Conservation (phyloP, 345 rosid species). For the Acer saccharum region DNA sequence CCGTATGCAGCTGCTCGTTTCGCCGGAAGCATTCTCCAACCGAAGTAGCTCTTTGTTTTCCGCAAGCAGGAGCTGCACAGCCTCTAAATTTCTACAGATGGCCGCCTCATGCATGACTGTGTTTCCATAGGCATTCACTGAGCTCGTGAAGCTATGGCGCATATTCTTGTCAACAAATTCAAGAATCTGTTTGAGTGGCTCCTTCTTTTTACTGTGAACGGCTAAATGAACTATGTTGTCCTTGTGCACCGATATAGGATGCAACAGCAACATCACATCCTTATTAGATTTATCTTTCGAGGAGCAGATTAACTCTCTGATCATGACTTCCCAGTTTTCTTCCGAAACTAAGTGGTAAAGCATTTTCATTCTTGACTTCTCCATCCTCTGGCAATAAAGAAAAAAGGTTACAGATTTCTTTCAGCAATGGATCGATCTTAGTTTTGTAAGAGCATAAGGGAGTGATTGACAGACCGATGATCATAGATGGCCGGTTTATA, state of each 20-base stretch:
- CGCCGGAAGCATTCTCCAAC: background rate
- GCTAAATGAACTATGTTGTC: background rate
- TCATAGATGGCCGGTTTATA: too few species aligned
- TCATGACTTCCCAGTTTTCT: background rate
- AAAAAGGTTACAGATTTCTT: too few species aligned
- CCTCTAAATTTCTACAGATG: background rate
- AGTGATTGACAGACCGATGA: too few species aligned
- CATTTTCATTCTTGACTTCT: background rate
- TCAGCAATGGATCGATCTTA: too few species aligned
- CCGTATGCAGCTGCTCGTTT: background rate
- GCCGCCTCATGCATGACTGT: conserved; percentile 24
- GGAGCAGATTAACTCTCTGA: too few species aligned
- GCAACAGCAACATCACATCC: background rate
- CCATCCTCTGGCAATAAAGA: too few species aligned
- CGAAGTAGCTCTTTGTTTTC: background rate
- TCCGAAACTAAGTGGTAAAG: background rate
- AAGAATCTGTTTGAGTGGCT: background rate
- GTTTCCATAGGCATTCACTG: conserved; percentile 8
- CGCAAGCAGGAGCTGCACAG: background rate
- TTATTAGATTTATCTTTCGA: too few species aligned
- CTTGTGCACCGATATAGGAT: background rate
- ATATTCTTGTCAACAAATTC: rapidly evolving
- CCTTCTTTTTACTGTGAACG: background rate
- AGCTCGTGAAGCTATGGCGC: background rate
- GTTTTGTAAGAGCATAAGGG: too few species aligned